Percentiles rank a stretch among this genome's conserved stretches.
These are phyloP conservation scores for Coemansia sp. DNA, from an alignment of 192 early-diverging fungal genomes.

Conservation along the genomic window DNA sequence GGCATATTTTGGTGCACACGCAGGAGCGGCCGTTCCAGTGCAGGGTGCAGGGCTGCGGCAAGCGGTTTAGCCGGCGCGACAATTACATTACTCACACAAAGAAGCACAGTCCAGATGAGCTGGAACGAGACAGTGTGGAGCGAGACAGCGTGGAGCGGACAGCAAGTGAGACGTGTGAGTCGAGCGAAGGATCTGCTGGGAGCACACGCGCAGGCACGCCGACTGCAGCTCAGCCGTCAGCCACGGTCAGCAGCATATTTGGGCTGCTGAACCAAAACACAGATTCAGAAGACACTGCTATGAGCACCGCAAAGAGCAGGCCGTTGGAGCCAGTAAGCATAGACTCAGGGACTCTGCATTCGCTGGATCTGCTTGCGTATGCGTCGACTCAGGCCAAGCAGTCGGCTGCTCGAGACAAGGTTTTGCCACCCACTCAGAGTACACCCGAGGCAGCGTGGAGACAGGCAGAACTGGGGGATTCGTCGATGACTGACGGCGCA, in stretches of 20 bases:
- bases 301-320: neutral
- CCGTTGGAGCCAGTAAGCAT: neutral
- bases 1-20: conserved; percentile 86
- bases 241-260: conserved; percentile 29
- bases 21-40: conserved; percentile 85
- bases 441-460: neutral
- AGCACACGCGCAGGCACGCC: neutral
- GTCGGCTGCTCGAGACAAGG: neutral
- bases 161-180: neutral
- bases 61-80: conserved; percentile 83
- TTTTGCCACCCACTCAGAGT: neutral
- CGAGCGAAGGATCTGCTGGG: neutral
- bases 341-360: conserved; percentile 3
- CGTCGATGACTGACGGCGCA: neutral
- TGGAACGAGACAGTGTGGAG: neutral
- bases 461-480: neutral
- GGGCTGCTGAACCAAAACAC: conserved; percentile 24
- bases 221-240: neutral
- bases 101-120: conserved; percentile 25
- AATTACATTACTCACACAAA: conserved; percentile 57
- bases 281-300: neutral
- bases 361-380: conserved; percentile 41
- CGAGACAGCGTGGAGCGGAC: neutral
- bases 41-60: conserved; percentile 65
- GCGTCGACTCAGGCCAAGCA: conserved; percentile 17